Evolutionary conservation across 441 rosid species (phyloP), one percentile per base, ranked within the genome.

Genomic region (Pelargonium cotyledonis): DNA sequence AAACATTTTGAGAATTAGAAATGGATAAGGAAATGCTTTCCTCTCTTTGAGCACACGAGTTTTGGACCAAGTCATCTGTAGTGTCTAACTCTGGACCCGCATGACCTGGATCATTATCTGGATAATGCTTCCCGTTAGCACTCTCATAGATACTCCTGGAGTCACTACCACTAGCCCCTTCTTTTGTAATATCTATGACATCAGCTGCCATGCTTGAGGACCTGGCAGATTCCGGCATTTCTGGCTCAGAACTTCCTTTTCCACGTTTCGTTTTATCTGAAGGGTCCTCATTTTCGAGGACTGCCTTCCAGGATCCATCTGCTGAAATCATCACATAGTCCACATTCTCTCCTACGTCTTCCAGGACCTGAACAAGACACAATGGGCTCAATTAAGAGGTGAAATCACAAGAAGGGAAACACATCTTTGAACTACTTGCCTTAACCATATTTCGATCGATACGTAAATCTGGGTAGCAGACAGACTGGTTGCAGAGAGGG

Each of bases 261-360:
- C 11, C 10, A 57, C 29, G 8, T 16, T 57, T 23, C 8, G 11
- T 18, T 18, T 7, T 57, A 57, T 57, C 62, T 57, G 62, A 57
- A 18, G 11, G 62, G 11, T 18, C 62, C 12, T 6, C 26, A 57
- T 19, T 57, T 57, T 18, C 62, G 11, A 57, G 18, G 18, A 57
- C 62, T 18, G 62, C 62, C 26, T 57, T 57, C 62, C 62, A 57
- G 26, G 62, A 57, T 18, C 62, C 62, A 57, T 57, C 62, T 57
- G 62, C 62, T 19, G 26, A 57, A 57, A 57, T 57, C 62, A 57
- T 57, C 62, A 57, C 62, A 57, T 57, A 19, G 2, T 18, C 62
- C 23, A 18, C 62, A 7, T 57, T 12, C 62, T 18, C 62, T 16
- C 29, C 62, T 19, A 19, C 11, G 12, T 18, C 62, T 57, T 8